Conservation (phyloP, 164 flowering plant genomes). For the Piper betle region DNA sequence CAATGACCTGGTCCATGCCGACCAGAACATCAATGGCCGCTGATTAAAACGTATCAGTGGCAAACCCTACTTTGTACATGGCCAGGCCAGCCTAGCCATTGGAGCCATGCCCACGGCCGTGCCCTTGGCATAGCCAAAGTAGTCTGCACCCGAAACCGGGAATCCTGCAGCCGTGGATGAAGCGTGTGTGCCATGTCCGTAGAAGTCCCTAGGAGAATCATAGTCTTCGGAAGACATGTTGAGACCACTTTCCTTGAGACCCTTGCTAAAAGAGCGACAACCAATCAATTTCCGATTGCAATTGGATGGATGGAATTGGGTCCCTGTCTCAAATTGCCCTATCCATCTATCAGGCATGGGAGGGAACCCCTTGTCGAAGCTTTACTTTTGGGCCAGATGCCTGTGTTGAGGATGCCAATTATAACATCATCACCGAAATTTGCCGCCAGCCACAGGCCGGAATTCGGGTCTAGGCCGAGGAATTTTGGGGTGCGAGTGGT, state of each 20-base stretch:
- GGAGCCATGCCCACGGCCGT: slow-evolving; percentile 27
- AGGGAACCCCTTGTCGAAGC: slow-evolving; percentile 24
- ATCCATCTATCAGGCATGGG: slow-evolving; percentile 32
- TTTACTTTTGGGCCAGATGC: slow-evolving; percentile 37
- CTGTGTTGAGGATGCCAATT: slow-evolving; percentile 28
- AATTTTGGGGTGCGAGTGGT: slow-evolving; percentile 17
- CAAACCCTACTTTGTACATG: slow-evolving; percentile 30
- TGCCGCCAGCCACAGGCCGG: slow-evolving; percentile 20
- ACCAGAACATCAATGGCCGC: slow-evolving; percentile 27
- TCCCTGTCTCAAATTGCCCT: slow-evolving; percentile 27
- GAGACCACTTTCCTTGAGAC: slow-evolving; percentile 9
- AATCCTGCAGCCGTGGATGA: slow-evolving; percentile 28
- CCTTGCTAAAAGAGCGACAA: slow-evolving; percentile 27
- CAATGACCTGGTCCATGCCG: slow-evolving; percentile 36
- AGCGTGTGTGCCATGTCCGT: slow-evolving; percentile 34
- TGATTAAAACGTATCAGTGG: not conserved
- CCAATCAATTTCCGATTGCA: slow-evolving; percentile 37
- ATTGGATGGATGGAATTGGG: slow-evolving; percentile 18
- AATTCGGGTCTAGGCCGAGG: slow-evolving; percentile 16
- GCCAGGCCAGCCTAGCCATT: slow-evolving; percentile 27
- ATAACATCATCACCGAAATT: slow-evolving; percentile 14
- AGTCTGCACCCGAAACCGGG: slow-evolving; percentile 6
- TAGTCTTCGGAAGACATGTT: slow-evolving; percentile 17
- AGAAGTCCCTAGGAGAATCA: slow-evolving; percentile 31
- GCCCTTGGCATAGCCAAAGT: slow-evolving; percentile 34